Conservation (phyloP, 129 eudicot species). For the Artemisia tridentata region DNA sequence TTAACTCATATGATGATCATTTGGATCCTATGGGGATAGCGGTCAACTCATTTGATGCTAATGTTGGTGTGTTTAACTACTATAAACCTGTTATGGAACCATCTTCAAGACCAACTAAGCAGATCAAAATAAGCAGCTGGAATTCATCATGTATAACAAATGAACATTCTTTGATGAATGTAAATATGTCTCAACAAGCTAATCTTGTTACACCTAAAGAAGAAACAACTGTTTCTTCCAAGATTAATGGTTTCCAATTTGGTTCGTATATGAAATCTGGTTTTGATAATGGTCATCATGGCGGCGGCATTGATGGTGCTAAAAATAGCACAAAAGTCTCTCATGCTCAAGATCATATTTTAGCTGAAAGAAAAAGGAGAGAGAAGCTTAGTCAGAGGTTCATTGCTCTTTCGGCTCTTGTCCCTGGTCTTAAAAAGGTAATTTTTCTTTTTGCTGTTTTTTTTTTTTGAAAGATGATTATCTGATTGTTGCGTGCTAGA, state of each 20-base stretch:
- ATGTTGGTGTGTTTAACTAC: slow-evolving; percentile 28
- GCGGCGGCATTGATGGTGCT: slow-evolving; percentile 34
- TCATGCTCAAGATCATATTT: slow-evolving; percentile 67
- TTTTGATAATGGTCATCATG: slow-evolving; percentile 26
- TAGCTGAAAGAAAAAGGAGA: slow-evolving; percentile 86
- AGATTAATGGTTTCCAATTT: slow-evolving; percentile 36
- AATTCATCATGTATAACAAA: slow-evolving; percentile 25
- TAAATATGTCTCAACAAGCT: slow-evolving; percentile 27
- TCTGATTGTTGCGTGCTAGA: no score
- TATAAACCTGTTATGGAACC: slow-evolving; percentile 36
- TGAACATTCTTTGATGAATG: slow-evolving; percentile 35
- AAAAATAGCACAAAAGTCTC: slow-evolving; percentile 41
- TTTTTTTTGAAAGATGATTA: not conserved
- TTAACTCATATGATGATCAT: slow-evolving; percentile 50
- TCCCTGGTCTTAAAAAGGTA: slow-evolving; percentile 86
- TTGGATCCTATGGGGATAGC: slow-evolving; percentile 31
- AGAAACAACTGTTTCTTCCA: slow-evolving; percentile 45
- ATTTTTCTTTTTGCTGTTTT: not conserved
- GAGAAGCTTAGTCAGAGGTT: slow-evolving; percentile 75
- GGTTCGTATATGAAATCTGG: slow-evolving; percentile 24
- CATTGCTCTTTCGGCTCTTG: slow-evolving; percentile 65
- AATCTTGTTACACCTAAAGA: slow-evolving; percentile 48
- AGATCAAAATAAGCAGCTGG: slow-evolving; percentile 44
- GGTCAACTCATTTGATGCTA: slow-evolving; percentile 29
- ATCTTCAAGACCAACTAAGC: slow-evolving; percentile 54